A percentile compares a stretch with the other conserved stretches of the same genome.
Evolutionary conservation across 768 basidiomycete species (phyloP).

Genomic region (Tulasnella sp.): DNA sequence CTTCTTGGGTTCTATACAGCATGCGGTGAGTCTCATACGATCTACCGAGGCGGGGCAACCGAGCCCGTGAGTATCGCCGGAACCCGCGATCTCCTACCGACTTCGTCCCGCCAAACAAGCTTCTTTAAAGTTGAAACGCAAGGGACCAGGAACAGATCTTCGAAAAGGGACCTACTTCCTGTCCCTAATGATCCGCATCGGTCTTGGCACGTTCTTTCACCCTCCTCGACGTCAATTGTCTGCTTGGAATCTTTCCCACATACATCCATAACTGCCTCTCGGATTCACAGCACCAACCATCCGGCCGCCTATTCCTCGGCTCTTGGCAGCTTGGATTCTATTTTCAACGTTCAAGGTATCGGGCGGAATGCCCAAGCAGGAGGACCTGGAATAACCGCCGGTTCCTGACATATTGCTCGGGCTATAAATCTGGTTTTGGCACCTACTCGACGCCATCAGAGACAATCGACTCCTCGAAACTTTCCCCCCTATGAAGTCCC

Average conservation of each 20-base stretch:
- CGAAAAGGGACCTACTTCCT: not conserved
- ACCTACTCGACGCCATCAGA: not conserved
- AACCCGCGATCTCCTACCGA: not conserved
- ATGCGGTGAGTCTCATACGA: not conserved
- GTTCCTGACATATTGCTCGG: not conserved
- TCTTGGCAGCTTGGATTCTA: not conserved
- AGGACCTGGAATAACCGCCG: not conserved
- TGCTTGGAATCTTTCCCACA: not conserved
- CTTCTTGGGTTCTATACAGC: not conserved
- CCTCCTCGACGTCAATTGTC: not conserved
- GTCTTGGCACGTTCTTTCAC: not conserved
- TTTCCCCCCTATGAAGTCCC: slow-evolving; percentile 20
- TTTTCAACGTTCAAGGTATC: not conserved
- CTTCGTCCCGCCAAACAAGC: not conserved
- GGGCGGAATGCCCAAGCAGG: slow-evolving; percentile 4
- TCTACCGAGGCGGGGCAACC: not conserved
- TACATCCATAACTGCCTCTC: not conserved
- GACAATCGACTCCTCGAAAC: not conserved
- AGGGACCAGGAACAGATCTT: not conserved
- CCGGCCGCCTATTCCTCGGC: not conserved
- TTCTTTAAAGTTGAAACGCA: not conserved
- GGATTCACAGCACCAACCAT: not conserved
- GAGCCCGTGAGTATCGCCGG: slow-evolving; percentile 5
- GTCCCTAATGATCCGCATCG: slow-evolving; percentile 13
- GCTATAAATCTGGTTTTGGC: not conserved